A percentile compares a stretch with the other conserved stretches of the same genome.
phyloP scores from a whole-genome alignment of 2,329 filamentous ascomycete species.

The Fusarium sp. region DNA sequence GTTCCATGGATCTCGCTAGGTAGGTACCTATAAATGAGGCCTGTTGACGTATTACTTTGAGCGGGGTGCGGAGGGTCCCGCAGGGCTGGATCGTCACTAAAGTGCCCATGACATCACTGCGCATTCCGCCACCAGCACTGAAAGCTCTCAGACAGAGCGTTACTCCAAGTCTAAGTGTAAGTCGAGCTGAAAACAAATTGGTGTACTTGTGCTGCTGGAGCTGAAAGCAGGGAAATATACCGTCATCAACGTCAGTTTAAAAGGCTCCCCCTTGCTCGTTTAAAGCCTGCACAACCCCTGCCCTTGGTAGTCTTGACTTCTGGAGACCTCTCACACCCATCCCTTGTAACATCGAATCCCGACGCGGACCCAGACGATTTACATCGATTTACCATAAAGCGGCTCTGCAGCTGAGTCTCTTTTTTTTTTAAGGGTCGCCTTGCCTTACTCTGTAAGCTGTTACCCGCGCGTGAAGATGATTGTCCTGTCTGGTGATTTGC shows the following conservation, averaged over 20 bases:
- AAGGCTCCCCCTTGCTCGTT: slow-evolving; percentile 27
- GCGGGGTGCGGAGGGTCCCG: slow-evolving; percentile 37
- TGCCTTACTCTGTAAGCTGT: slow-evolving; percentile 31
- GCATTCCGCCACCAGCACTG: slow-evolving; percentile 45
- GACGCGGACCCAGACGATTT: slow-evolving; percentile 30
- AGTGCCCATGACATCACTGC: slow-evolving; percentile 51
- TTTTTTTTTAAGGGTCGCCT: background rate
- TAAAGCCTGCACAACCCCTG: slow-evolving; percentile 43
- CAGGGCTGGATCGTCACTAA: slow-evolving; percentile 30
- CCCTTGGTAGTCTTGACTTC: slow-evolving; percentile 12
- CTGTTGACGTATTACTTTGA: slow-evolving; percentile 30
- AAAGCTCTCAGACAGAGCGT: slow-evolving; percentile 16
- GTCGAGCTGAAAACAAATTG: slow-evolving; percentile 19
- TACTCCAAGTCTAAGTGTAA: slow-evolving; percentile 28
- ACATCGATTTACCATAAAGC: slow-evolving; percentile 17
- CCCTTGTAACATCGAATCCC: slow-evolving; percentile 23
- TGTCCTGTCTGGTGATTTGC: slow-evolving; percentile 1
- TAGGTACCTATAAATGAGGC: background rate
- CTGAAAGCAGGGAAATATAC: slow-evolving; percentile 40
- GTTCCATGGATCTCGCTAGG: slow-evolving; percentile 8
- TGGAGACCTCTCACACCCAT: slow-evolving; percentile 27
- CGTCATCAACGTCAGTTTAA: slow-evolving; percentile 43
- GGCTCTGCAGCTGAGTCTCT: slow-evolving; percentile 25
- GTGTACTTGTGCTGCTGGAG: slow-evolving; percentile 21
- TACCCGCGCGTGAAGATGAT: background rate